These are phyloP conservation scores for Nannizzia gypsea DNA, from an alignment of 2,329 filamentous ascomycete genomes.

Conservation along the genomic window DNA sequence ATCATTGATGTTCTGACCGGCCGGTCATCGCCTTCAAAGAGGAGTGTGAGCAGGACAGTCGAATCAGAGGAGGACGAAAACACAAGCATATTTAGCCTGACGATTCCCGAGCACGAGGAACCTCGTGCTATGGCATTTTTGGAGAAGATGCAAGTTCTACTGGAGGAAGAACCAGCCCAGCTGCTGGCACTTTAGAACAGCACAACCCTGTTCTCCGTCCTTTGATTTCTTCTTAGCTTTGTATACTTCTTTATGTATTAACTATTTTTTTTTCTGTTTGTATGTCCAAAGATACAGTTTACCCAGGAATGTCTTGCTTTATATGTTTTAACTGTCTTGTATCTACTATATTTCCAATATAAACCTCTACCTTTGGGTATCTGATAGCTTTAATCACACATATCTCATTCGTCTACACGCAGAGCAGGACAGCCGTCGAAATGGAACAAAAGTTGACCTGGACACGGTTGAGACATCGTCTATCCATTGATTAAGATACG, in stretches of 20 bases:
- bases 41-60: constrained; percentile 20
- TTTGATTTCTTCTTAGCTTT: neutral
- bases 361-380: neutral
- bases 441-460: too few species aligned
- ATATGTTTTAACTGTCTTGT: neutral
- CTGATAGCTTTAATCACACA: too few species aligned
- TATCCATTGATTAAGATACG: too few species aligned
- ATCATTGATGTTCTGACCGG: constrained; percentile 70
- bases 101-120: constrained; percentile 68
- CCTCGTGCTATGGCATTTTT: constrained; percentile 70
- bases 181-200: constrained; percentile 43
- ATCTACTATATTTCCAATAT: neutral
- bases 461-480: too few species aligned
- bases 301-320: neutral
- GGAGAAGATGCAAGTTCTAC: constrained; percentile 68
- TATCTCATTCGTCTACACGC: too few species aligned
- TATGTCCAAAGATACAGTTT: neutral
- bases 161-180: constrained; percentile 69
- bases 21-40: constrained; percentile 19
- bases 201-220: neutral
- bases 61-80: neutral
- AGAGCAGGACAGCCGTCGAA: too few species aligned
- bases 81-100: constrained; percentile 69
- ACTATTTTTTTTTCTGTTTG: neutral
- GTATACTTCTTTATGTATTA: constrained; percentile 4